These are phyloP conservation scores for Erucastrum elatum DNA, from an alignment of 345 rosid genomes.

Conservation along the genomic window DNA sequence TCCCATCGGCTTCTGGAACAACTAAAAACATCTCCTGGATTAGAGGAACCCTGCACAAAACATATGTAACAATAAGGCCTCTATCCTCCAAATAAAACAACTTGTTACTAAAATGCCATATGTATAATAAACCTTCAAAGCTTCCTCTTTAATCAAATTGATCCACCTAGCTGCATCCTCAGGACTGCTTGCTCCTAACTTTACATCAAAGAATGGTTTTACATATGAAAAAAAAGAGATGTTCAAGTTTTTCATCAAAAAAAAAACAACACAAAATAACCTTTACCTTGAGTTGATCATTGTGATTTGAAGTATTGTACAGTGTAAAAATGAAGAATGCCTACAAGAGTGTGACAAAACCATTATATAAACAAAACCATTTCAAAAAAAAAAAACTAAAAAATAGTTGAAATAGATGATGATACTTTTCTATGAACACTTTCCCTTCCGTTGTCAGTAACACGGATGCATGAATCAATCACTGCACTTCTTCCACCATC, in stretches of 20 bases:
- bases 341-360: constrained; percentile 52
- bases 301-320: constrained; percentile 80
- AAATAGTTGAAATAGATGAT: constrained; percentile 15
- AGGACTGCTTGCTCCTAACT: constrained; percentile 93
- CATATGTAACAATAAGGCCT: constrained; percentile 34
- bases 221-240: constrained; percentile 35
- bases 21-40: constrained; percentile 49
- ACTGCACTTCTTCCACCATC: constrained; percentile 75
- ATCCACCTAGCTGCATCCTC: constrained; percentile 98
- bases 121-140: constrained; percentile 93
- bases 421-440: constrained; percentile 85
- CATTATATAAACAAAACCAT: constrained; percentile 1
- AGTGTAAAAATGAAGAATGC: constrained; percentile 86
- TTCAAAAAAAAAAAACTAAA: not conserved
- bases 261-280: constrained; percentile 19
- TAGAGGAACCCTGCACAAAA: constrained; percentile 57
- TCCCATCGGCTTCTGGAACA: constrained; percentile 74
- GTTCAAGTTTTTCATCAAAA: not conserved
- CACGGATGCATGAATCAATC: constrained; percentile 85
- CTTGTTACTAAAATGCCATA: not conserved
- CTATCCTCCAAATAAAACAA: not conserved
- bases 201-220: constrained; percentile 28
- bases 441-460: constrained; percentile 90
- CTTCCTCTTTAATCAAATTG: constrained; percentile 73
- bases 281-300: constrained; percentile 91